These are phyloP conservation scores for Cardamine occulta DNA, from an alignment of 345 rosid species.

Conservation along the genomic window DNA sequence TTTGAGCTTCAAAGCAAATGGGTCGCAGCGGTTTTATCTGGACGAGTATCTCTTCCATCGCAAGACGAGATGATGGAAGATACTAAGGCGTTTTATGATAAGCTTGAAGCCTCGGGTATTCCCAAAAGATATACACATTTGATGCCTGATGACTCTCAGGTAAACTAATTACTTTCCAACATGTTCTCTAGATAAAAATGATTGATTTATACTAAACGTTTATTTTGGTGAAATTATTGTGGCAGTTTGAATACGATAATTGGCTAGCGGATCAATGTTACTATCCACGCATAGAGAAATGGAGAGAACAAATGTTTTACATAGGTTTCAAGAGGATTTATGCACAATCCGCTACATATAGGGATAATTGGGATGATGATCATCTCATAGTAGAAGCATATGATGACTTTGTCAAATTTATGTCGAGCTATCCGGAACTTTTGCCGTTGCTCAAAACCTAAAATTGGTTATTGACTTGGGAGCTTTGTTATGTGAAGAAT, in stretches of 20 bases:
- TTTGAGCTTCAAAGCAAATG: slow-evolving; percentile 49
- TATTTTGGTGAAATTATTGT: background rate
- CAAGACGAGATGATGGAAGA: slow-evolving; percentile 49
- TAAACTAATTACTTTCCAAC: background rate
- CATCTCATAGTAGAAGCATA: slow-evolving; percentile 55
- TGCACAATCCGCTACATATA: slow-evolving; percentile 49
- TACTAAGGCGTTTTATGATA: slow-evolving; percentile 53
- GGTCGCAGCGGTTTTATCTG: slow-evolving; percentile 43
- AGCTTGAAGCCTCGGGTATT: slow-evolving; percentile 60
- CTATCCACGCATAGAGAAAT: slow-evolving; percentile 50
- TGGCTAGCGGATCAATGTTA: slow-evolving; percentile 60
- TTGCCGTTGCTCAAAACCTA: slow-evolving; percentile 44
- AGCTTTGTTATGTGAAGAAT: slow-evolving; percentile 10
- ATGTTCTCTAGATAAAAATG: background rate
- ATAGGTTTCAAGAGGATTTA: slow-evolving; percentile 28
- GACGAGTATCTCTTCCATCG: slow-evolving; percentile 40
- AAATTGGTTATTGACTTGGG: background rate
- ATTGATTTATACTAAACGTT: background rate
- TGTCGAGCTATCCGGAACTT: slow-evolving; percentile 40
- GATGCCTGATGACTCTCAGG: slow-evolving; percentile 47
- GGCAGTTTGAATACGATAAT: slow-evolving; percentile 60
- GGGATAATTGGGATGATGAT: slow-evolving; percentile 73
- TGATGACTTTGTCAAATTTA: slow-evolving; percentile 51
- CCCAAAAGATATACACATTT: slow-evolving; percentile 76
- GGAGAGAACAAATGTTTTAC: slow-evolving; percentile 63